A percentile compares a stretch with the other conserved stretches of the same genome.
phyloP scores from a whole-genome alignment of 2,329 filamentous ascomycete species.

The Exophiala sideris region DNA sequence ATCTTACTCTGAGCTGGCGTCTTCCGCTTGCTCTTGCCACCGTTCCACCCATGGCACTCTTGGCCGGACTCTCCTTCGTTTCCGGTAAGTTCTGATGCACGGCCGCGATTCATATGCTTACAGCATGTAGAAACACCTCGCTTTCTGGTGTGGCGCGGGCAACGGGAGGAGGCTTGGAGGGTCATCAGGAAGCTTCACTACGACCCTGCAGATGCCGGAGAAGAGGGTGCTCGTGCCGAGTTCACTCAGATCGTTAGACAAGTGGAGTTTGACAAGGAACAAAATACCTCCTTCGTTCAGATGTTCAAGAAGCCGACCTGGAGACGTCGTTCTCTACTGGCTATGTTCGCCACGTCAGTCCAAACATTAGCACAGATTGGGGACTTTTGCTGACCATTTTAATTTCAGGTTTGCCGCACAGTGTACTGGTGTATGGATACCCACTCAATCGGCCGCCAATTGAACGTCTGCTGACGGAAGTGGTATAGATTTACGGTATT shows the following conservation, averaged over 20 bases:
- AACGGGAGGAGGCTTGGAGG: constrained; percentile 9
- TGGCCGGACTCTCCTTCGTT: constrained; percentile 5
- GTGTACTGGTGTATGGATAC: constrained; percentile 27
- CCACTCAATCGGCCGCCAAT: no score
- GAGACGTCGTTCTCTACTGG: constrained; percentile 8
- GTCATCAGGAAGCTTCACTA: constrained; percentile 13
- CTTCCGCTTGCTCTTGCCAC: constrained; percentile 13
- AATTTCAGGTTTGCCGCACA: constrained; percentile 20
- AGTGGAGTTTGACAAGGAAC: constrained; percentile 9
- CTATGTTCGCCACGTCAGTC: constrained; percentile 4
- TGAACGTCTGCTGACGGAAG: no score
- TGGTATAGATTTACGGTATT: constrained; percentile 20
- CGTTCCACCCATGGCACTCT: constrained; percentile 11
- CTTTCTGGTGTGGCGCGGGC: constrained; percentile 7
- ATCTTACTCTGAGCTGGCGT: constrained; percentile 8
- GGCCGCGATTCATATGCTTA: no score
- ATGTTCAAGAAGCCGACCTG: constrained; percentile 18
- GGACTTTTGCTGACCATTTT: constrained; percentile 24
- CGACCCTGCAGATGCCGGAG: constrained; percentile 1
- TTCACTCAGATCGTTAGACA: constrained; percentile 12
- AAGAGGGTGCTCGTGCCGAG: constrained; percentile 3
- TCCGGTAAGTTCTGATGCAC: no score
- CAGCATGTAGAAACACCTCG: constrained; percentile 5
- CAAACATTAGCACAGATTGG: neutral
- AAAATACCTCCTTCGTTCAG: neutral